These are phyloP conservation scores for Pilaira anomala DNA, from an alignment of 192 early-diverging fungal genomes.

Conservation along the genomic window DNA sequence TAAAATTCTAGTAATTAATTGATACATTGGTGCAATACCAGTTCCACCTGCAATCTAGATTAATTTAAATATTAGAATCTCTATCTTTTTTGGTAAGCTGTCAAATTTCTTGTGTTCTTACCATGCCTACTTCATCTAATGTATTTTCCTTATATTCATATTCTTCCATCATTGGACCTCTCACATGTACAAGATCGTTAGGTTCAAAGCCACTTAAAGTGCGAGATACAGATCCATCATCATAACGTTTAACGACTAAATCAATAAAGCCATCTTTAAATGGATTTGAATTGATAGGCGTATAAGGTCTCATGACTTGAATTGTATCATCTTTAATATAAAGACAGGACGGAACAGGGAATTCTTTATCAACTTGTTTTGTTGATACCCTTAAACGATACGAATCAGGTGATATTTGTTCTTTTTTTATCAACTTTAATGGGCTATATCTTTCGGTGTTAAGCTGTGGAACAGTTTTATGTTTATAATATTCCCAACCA, in stretches of 20 bases:
- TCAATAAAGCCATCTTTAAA: constrained; percentile 51
- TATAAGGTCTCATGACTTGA: constrained; percentile 68
- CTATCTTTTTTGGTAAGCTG: neutral
- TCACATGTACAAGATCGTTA: constrained; percentile 59
- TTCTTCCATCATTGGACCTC: constrained; percentile 60
- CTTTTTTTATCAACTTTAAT: constrained; percentile 44
- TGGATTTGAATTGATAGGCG: constrained; percentile 55
- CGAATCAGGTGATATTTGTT: constrained; percentile 49
- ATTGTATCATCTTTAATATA: constrained; percentile 70
- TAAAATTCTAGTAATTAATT: constrained; percentile 52
- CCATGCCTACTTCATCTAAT: constrained; percentile 54
- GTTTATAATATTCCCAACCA: neutral
- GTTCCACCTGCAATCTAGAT: constrained; percentile 74
- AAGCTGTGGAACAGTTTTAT: constrained; percentile 15
- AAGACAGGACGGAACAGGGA: constrained; percentile 54
- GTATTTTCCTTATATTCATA: constrained; percentile 42
- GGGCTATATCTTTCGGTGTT: constrained; percentile 49
- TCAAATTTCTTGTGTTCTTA: constrained; percentile 27
- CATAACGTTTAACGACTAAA: constrained; percentile 65
- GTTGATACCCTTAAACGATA: constrained; percentile 54
- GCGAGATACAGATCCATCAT: constrained; percentile 61
- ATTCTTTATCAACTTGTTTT: constrained; percentile 19
- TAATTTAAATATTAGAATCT: neutral
- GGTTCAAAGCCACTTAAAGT: constrained; percentile 51
- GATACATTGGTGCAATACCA: constrained; percentile 72